phyloP scores from a whole-genome alignment of 805 yeast genomes.

The Nakazawaea wyomingensis region DNA sequence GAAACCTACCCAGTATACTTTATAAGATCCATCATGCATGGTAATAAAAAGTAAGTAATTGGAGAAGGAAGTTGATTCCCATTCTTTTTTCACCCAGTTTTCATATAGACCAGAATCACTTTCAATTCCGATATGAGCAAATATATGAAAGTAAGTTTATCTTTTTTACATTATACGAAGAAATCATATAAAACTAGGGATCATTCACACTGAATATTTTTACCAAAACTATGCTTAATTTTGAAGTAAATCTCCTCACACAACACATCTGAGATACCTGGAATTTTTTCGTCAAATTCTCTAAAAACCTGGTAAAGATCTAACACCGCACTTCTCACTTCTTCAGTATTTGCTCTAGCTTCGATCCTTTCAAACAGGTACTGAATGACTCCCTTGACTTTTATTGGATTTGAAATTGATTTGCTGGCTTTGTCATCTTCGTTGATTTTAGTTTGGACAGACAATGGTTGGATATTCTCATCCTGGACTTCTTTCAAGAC shows the following conservation, averaged over 20 bases:
- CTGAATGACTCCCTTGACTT: neutral
- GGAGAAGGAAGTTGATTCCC: too few relatives aligned
- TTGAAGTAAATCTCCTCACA: constrained; percentile 54
- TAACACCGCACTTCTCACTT: constrained; percentile 42
- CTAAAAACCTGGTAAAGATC: constrained; percentile 35
- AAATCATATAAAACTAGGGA: neutral
- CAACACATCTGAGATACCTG: constrained; percentile 64
- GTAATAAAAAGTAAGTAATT: too few relatives aligned
- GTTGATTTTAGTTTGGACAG: neutral
- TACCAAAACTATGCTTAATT: constrained; percentile 16
- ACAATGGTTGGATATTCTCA: neutral
- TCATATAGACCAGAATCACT: too few relatives aligned
- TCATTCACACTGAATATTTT: neutral
- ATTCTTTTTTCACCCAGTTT: too few relatives aligned
- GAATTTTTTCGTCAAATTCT: constrained; percentile 44
- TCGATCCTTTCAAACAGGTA: constrained; percentile 36
- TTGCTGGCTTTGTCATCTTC: too few relatives aligned
- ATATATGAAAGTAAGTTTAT: too few relatives aligned
- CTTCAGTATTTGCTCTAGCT: constrained; percentile 45
- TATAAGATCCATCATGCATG: too few relatives aligned
- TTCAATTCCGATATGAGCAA: too few relatives aligned
- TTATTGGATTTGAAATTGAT: neutral
- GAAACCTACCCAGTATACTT: too few relatives aligned
- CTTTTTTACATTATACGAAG: too few relatives aligned
- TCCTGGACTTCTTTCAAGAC: neutral